Evolutionary conservation across 345 rosid genomes (phyloP), one percentile per base, ranked within the genome.

Genomic region (Pseudoturritis turrita): DNA sequence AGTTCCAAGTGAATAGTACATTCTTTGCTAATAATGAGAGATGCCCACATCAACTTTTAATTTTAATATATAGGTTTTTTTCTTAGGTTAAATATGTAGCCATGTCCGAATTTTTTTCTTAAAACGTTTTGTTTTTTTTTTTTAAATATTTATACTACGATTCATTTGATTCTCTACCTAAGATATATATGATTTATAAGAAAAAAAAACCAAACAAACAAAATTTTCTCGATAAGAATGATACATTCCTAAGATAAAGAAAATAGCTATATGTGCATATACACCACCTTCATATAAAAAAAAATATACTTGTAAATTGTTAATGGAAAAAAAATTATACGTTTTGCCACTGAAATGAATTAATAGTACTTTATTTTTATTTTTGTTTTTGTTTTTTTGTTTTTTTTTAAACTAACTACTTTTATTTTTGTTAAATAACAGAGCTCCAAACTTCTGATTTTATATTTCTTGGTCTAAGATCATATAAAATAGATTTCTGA

Each of bases 1-100:
- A 69, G 65, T 76, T 70, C 75, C 79, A 62, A 75, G 71, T 70
- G 45, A 62, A 36, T 55, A 12, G 75, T 76, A 76, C 79, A 62
- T 53, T 62, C 65, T 68, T 62, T 62, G 47, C 68, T 74, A 49
- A 58, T 74, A 65, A 29, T 58, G 62, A 58, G 15, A 66, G 67
- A 55, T 47, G 41, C 68, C 47, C 67, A 65, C 67, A 41, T 58
- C 60, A 74, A 46, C 25, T 21, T 74, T 73, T n/a, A n/a, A n/a
- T n/a, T n/a, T 63, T 14, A 9, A 14, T 47, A 4, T 17, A 26
- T 7, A 18, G 36, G 7, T 23, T 43, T 35, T 33, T 35, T 23
- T 72, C 18, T 13, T 25, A 58, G 49, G n/a, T 62, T 63, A 10
- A 51, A 62, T 53, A 4, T 64, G 71, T 64, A 62, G 23, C 33